Evolutionary conservation across 371 early-diverging fungal genomes (phyloP).

Genomic region (Massospora cicadina): DNA sequence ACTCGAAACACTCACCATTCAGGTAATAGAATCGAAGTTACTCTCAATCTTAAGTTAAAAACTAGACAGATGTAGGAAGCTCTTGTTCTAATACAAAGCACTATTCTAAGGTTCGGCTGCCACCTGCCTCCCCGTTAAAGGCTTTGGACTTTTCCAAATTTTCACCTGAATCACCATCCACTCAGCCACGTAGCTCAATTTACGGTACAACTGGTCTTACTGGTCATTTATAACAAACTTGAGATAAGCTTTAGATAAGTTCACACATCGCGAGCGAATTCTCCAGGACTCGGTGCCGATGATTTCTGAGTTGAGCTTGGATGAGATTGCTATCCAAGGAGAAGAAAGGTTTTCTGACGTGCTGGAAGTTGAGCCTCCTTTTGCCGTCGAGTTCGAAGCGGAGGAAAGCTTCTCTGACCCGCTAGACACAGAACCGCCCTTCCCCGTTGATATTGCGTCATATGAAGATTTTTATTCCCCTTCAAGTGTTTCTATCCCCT

Average conservation of each 20-base stretch:
- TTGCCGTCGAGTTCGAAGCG: not conserved
- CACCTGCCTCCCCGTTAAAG: not conserved
- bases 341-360: not conserved
- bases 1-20: not conserved
- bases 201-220: not conserved
- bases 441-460: not conserved
- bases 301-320: not conserved
- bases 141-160: not conserved
- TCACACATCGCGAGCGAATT: not conserved
- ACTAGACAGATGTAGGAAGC: not conserved
- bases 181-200: not conserved
- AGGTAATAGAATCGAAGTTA: not conserved
- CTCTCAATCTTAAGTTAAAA: not conserved
- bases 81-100: not conserved
- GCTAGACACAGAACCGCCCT: not conserved
- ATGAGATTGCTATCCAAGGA: not conserved
- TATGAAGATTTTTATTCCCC: not conserved
- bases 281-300: not conserved
- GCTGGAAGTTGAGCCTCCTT: not conserved
- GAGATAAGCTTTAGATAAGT: not conserved
- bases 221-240: not conserved
- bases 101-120: not conserved
- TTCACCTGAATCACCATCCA: not conserved
- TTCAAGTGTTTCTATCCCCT: not conserved
- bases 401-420: not conserved